Evolutionary conservation across 352 stramenopile species (phyloP), one percentile per base, ranked within the genome.

Genomic region (Halophytophthora polymorphica): DNA sequence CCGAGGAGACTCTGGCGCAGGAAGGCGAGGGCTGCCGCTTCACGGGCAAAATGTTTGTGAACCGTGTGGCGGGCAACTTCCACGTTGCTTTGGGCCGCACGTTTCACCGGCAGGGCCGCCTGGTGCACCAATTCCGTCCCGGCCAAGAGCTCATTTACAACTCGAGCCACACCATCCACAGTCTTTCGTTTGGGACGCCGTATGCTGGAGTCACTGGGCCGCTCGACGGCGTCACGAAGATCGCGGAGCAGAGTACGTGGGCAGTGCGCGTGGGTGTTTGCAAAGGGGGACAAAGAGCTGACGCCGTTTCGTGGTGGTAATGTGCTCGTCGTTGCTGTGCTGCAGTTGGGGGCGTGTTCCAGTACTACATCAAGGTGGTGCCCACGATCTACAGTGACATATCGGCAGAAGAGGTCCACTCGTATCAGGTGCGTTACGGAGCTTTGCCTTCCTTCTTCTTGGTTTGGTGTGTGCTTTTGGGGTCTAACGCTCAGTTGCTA

Each of bases 351-450:
- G 83, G 76, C 14, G 77, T 92, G 49, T 92, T 90, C 57, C 81
- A 93, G 68, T 93, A 93, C 67, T 90, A 88, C 54, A 86, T 93
- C 68, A 93, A 93, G 66, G 82, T 93, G 40, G 82, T 93, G 45
- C 83, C 83, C 18, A 93, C 83, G 21, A 87, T 93, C 53, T 93
- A 89, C 69, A 84, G 74, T 56, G 80, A 91, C 42, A 81, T 84
- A 18, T 73, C 79, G 50, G 68, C 78, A 11, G 61, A 65, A 13
- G 62, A 69, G 2, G 77, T 83, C 18, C 60, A 79, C 44, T 90
- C 79, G 56, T 92, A 92, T 56, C 83, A 87, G 66, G 72, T 84
- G 17, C 39, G 42, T 57, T 3, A 12, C 25, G 5, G 13, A 18
- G 23, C 12, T 12, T 13, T 31, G 2, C 13, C 6, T 25, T 14